Base-by-base conservation (phyloP, 768 basidiomycete species). In the Russula vinacea region DNA sequence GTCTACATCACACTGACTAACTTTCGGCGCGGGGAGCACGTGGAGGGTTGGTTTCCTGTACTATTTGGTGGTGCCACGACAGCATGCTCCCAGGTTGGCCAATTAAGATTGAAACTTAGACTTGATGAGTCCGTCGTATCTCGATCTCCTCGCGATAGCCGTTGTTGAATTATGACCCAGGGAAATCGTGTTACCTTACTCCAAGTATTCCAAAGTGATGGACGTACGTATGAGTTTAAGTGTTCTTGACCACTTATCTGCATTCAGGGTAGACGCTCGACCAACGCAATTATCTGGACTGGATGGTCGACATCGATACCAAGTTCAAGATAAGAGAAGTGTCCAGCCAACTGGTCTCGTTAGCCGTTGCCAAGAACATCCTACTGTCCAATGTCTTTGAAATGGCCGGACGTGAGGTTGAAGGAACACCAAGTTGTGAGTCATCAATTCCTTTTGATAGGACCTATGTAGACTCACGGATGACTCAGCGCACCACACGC, bases 31-130 rank as follows among this genome's bases (percentile, higher is more conserved):
- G 84, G 86, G 19, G 89, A 92, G 68, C 73, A 76, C 4, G 80
- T 90, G 6, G 92, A 94, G 71, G 92, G 92, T 16, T 94, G 90
- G 90, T 94, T 86, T 74, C 88, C 91, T 16, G 83, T 92, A 3
- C 76, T 89, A 58, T 80, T 82, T 49, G 71, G 76, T 47, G 83
- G 80, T 44, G 74, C 79, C 11, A 71, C 78, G 45, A 75, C 79
- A 35, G 78, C 77, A 26, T 82, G 85, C 68, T 70, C 83, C 50
- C 87, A 89, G 70, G 80, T 85, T 7, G 92, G 92, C 42, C 91
- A 94, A 70, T 75, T 94, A 50, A 81, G 86, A 55, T 74, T 94
- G 69, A 88, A 86, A 70, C 72, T 94, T 56, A 78, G 81, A 64
- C 85, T 94, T 11, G 83, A 89, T 63, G 93, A 94, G 89, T 91